Conservation (phyloP, 176 grass and related monocot species). For the Rhynchospora pubera region DNA sequence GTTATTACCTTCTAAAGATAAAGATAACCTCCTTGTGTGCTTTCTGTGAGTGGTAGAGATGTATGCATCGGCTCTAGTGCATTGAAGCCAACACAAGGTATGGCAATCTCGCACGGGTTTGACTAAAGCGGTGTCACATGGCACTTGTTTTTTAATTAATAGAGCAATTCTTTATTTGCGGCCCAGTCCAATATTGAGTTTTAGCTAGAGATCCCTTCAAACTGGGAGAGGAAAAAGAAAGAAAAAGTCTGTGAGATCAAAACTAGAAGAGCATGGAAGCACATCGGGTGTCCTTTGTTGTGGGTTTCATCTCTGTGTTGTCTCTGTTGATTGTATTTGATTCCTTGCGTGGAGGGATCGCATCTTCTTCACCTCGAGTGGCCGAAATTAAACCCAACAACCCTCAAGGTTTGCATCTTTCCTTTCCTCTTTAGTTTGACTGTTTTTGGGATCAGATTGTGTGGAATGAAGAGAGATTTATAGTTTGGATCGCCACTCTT, state of each 20-base stretch:
- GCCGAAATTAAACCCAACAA: neutral
- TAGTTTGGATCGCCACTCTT: neutral
- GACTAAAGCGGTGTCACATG: neutral
- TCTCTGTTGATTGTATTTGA: conserved; percentile 12
- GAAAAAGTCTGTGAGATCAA: neutral
- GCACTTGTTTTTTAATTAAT: neutral
- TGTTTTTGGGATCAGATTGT: neutral
- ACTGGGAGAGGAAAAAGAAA: neutral
- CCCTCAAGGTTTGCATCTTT: neutral
- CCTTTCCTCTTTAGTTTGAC: neutral
- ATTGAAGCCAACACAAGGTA: neutral
- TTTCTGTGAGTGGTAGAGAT: too few species aligned
- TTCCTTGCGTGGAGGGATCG: neutral
- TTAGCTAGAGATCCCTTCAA: neutral
- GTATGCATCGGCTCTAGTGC: neutral
- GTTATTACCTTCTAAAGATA: neutral
- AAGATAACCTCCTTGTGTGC: neutral
- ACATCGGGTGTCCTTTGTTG: neutral
- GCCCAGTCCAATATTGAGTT: neutral
- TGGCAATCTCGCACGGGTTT: neutral
- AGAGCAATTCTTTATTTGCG: neutral
- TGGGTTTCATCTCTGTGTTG: conserved; percentile 10
- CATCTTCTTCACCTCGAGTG: neutral
- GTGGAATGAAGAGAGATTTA: neutral
- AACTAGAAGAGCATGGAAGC: conserved; percentile 7